Evolutionary conservation across 2,329 filamentous ascomycete species (phyloP), one percentile per base, ranked within the genome.

Genomic region (Scolecobasidium constrictum): DNA sequence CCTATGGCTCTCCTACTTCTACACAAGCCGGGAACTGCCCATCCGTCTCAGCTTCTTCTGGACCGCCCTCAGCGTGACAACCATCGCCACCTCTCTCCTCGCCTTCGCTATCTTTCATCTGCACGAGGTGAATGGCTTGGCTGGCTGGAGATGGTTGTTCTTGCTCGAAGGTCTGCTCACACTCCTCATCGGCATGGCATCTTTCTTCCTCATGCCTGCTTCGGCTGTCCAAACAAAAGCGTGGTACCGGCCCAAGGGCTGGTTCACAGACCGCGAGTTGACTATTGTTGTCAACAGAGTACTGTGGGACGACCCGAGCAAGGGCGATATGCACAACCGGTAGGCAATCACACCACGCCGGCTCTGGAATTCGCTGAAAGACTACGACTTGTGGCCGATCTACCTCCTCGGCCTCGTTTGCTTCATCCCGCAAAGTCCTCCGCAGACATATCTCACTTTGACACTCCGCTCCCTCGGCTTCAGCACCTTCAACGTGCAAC

Each of bases 1-100:
- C 15, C 34, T 38, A 35, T 62, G 60, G 21, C 47, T 63, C 3
- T 61, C 59, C 2, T 66, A 66, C 48, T 65, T 64, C 44, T 66
- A 63, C 40, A 61, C 53, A 4, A 50, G 55, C 23, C 33, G 47
- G 1, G 56, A 61, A 18, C 52, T 60, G 23, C 57, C 61, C 2
- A 52, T 63, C 22, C 55, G 62, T 1, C 52, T 64, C 5, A 53
- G 53, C 11, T 53, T 60, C 44, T 64, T 62, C 46, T 65, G 61
- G 61, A 60, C 57, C 17, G 55, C 55, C 5, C 51, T 59, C 33
- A 53, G 50, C 15, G 50, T 59, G 12, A 53, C 57, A 1, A 53
- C 56, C 3, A 56, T 63, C 6, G 37, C 60, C 15, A 56, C 56
- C 2, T 51, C 55, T 4, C 56, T 64, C 13, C 48, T 62, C 3